Evolutionary conservation across 2,329 filamentous ascomycete species (phyloP).

Genomic region (Grosmannia huntii): DNA sequence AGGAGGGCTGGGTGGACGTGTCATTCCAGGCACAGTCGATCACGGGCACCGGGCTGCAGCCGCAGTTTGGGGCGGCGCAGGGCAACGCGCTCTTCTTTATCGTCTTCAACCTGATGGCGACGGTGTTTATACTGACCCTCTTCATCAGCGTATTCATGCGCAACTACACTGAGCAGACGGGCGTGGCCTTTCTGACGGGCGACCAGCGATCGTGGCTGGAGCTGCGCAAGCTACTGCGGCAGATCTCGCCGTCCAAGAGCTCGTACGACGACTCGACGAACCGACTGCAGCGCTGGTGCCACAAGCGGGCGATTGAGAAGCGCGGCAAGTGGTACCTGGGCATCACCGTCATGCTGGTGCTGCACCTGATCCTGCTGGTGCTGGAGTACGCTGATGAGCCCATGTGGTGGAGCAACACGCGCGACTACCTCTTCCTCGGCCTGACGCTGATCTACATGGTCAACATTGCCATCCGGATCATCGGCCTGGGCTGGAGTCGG

Average conservation of each 20-base stretch:
- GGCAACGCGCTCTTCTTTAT: constrained; percentile 93
- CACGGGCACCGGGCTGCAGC: constrained; percentile 63
- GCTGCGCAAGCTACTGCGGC: constrained; percentile 76
- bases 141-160: constrained; percentile 99
- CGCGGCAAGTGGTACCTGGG: constrained; percentile 80
- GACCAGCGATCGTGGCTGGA: constrained; percentile 97
- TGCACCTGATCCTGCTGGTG: constrained; percentile 74
- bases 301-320: constrained; percentile 87
- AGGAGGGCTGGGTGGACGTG: constrained; percentile 96
- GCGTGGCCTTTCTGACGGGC: constrained; percentile 87
- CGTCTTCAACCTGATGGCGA: constrained; percentile 88
- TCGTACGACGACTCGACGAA: constrained; percentile 67
- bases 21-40: constrained; percentile 75
- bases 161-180: constrained; percentile 97
- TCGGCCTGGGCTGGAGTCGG: constrained; percentile 82
- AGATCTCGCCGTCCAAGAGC: constrained; percentile 89
- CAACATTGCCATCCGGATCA: constrained; percentile 73
- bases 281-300: constrained; percentile 85
- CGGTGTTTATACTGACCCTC: constrained; percentile 90
- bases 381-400: constrained; percentile 75
- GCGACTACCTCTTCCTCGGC: constrained; percentile 65
- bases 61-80: constrained; percentile 52
- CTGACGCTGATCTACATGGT: constrained; percentile 73
- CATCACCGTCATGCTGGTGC: constrained; percentile 65
- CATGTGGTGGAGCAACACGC: constrained; percentile 52